A percentile compares a stretch with the other conserved stretches of the same genome.
Conservation (phyloP, 228 moss, liverwort and hornwort species). For the Sphagnum magellanicum region DNA sequence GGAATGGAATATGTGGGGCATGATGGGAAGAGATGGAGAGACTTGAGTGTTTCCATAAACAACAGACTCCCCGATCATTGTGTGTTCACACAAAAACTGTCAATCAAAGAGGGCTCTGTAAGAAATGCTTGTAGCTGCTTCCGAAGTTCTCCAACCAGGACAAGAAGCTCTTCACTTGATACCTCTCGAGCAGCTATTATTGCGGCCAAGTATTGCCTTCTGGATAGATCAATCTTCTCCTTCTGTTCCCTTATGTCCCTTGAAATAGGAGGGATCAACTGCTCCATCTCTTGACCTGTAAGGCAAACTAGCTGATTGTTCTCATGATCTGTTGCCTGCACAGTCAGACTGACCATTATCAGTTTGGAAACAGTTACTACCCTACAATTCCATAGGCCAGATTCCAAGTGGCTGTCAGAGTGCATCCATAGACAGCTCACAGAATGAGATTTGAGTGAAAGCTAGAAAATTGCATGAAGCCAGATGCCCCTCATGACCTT, state of each 20-base stretch:
- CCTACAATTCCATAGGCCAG: neutral
- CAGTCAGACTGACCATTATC: too few relatives aligned
- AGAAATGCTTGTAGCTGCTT: constrained; percentile 49
- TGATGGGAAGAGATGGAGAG: too few relatives aligned
- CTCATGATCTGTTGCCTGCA: too few relatives aligned
- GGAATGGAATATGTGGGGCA: too few relatives aligned
- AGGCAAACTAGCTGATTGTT: constrained; percentile 36
- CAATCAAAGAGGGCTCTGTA: constrained; percentile 23
- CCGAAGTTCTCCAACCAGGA: constrained; percentile 59
- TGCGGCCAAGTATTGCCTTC: constrained; percentile 51
- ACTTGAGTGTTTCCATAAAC: too few relatives aligned
- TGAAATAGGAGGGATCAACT: constrained; percentile 29
- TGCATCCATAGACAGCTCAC: too few relatives aligned
- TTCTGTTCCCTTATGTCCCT: constrained; percentile 38
- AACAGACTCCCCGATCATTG: too few relatives aligned
- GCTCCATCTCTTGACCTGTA: constrained; percentile 50
- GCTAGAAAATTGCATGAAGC: too few relatives aligned
- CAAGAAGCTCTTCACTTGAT: constrained; percentile 46
- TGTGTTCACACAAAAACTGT: constrained; percentile 13
- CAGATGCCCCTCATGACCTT: too few relatives aligned
- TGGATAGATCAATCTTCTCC: constrained; percentile 38
- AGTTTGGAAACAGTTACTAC: constrained; percentile 4
- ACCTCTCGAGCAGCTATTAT: constrained; percentile 54
- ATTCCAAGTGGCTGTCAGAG: too few relatives aligned
- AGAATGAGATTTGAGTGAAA: too few relatives aligned